Conservation (phyloP, 768 basidiomycete species). For the Phaeotremella fagi region DNA sequence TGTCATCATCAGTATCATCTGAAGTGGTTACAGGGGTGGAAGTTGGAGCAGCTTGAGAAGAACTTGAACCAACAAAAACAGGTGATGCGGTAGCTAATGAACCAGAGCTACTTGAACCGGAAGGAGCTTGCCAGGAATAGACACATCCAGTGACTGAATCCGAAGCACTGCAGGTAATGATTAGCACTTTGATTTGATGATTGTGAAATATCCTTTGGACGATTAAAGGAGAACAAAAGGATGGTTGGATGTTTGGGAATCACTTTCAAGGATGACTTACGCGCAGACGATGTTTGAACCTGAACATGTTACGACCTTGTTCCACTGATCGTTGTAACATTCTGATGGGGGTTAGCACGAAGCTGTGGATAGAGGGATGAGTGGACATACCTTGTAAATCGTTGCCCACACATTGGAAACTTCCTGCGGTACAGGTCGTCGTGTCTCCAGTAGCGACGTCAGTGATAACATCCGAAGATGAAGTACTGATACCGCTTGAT, state of each 20-base stretch:
- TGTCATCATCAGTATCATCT: conserved; percentile 1
- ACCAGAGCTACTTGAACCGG: neutral
- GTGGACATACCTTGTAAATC: conserved; percentile 16
- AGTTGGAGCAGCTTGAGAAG: neutral
- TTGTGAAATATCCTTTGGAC: too few relatives aligned
- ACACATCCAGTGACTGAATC: conserved; percentile 11
- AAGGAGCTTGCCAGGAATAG: conserved; percentile 15
- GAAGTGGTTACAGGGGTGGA: neutral
- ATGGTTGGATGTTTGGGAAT: neutral
- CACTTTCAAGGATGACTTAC: too few relatives aligned
- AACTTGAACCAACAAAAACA: too few relatives aligned
- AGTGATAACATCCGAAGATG: neutral
- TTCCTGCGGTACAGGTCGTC: conserved; percentile 8
- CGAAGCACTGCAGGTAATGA: conserved; percentile 1
- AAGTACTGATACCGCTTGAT: too few relatives aligned
- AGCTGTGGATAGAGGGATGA: too few relatives aligned
- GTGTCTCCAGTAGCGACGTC: neutral
- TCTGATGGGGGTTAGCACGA: too few relatives aligned
- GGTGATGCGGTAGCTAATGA: neutral
- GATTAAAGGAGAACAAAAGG: neutral
- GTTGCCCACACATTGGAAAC: conserved; percentile 14
- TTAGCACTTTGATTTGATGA: too few relatives aligned
- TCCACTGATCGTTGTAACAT: conserved; percentile 21
- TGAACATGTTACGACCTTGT: conserved; percentile 10
- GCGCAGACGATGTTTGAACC: conserved; percentile 24